A percentile compares a stretch with the other conserved stretches of the same genome.
Conservation (phyloP, 305 asterid species). For the Withania somnifera region DNA sequence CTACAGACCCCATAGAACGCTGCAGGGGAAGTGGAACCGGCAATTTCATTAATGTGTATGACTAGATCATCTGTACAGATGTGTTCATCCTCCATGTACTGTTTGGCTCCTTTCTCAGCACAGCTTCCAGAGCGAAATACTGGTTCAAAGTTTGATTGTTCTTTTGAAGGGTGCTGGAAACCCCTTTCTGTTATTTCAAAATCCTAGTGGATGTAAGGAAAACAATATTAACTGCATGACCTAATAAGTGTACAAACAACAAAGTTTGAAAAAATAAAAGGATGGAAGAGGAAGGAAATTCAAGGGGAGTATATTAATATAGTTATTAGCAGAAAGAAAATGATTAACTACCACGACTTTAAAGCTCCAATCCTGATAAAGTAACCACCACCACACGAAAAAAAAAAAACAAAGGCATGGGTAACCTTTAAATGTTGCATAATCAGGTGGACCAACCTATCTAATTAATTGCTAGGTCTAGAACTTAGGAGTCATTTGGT, state of each 20-base stretch:
- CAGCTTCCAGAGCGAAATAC: conserved; percentile 79
- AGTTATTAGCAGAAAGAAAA: not conserved
- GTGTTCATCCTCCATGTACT: conserved; percentile 84
- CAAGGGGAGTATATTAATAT: not conserved
- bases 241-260: not conserved
- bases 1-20: conserved; percentile 87
- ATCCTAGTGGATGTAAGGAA: not conserved
- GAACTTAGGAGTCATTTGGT: not conserved
- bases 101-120: conserved; percentile 92
- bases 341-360: not conserved
- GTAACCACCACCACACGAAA: too few relatives aligned
- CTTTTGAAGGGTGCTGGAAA: conserved; percentile 21
- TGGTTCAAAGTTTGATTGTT: conserved; percentile 47
- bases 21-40: conserved; percentile 50
- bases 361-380: not conserved
- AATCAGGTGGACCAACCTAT: not conserved
- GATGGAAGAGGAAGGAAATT: not conserved
- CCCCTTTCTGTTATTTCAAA: not conserved
- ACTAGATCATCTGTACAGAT: conserved; percentile 69
- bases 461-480: not conserved
- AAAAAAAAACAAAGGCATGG: too few relatives aligned
- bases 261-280: not conserved
- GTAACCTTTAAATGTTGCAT: not conserved
- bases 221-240: not conserved
- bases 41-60: conserved; percentile 38